phyloP scores from a whole-genome alignment of 2,329 filamentous ascomycete species.

The Nothomitra cinnamomea region DNA sequence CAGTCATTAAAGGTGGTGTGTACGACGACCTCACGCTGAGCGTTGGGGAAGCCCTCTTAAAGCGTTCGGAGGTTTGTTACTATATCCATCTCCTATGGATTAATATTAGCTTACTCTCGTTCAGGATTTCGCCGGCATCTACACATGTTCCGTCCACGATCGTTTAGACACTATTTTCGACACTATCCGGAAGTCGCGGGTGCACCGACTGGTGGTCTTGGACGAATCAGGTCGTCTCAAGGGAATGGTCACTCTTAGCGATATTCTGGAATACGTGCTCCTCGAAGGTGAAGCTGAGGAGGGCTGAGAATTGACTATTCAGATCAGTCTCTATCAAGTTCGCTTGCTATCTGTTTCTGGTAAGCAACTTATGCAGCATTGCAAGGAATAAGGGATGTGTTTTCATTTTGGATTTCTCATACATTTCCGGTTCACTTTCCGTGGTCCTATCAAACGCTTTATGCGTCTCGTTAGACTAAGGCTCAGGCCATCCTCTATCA shows the following conservation, averaged over 20 bases:
- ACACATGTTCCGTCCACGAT: constrained; percentile 85
- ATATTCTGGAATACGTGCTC: constrained; percentile 90
- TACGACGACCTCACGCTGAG: constrained; percentile 81
- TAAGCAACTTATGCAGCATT: neutral
- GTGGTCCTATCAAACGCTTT: neutral
- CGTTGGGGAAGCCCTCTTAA: constrained; percentile 78
- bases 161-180: constrained; percentile 92
- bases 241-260: constrained; percentile 82
- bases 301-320: constrained; percentile 14
- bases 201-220: constrained; percentile 83
- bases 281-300: constrained; percentile 56
- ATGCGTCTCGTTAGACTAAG: neutral
- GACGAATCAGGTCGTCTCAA: constrained; percentile 76
- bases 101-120: neutral
- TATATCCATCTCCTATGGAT: neutral
- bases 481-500: neutral
- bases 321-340: neutral
- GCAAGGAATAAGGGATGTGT: neutral
- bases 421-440: neutral
- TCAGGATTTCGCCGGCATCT: constrained; percentile 88
- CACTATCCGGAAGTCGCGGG: constrained; percentile 84
- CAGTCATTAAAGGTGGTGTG: constrained; percentile 79
- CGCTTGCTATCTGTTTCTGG: neutral
- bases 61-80: constrained; percentile 50
- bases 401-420: neutral